A percentile compares a stretch with the other conserved stretches of the same genome.
These are phyloP conservation scores for Prunus dulcis DNA, from an alignment of 306 rosid species.

Conservation along the genomic window DNA sequence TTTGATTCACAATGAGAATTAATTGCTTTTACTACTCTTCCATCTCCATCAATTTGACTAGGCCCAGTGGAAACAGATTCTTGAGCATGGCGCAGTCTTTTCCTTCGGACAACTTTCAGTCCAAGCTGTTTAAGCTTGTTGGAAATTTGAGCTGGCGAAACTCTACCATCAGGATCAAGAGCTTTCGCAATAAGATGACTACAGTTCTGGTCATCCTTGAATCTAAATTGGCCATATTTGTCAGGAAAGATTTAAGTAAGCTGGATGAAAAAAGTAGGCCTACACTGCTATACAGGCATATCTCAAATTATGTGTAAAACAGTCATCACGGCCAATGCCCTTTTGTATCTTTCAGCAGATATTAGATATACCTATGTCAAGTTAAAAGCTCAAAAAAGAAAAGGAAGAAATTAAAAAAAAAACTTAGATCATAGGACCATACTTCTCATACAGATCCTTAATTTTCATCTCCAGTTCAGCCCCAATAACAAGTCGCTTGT, in stretches of 20 bases:
- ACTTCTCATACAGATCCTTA: conserved; percentile 76
- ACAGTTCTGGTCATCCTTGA: conserved; percentile 65
- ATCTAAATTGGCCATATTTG: conserved; percentile 39
- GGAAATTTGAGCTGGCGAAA: conserved; percentile 67
- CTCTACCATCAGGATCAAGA: conserved; percentile 63
- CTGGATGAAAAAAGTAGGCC: conserved; percentile 5
- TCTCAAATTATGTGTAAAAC: background rate
- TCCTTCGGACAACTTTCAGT: conserved; percentile 46
- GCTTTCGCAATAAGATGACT: conserved; percentile 60
- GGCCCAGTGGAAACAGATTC: conserved; percentile 30
- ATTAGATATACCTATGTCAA: background rate
- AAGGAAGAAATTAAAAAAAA: background rate
- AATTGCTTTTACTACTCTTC: conserved; percentile 14
- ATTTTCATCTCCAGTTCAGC: conserved; percentile 60
- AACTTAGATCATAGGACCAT: conserved; percentile 24
- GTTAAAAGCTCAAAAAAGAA: background rate
- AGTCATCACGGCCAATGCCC: background rate
- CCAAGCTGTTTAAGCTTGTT: conserved; percentile 70
- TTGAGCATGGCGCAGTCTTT: conserved; percentile 30
- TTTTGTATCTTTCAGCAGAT: background rate
- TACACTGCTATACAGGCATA: background rate
- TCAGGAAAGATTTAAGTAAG: conserved; percentile 15
- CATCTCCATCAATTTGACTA: conserved; percentile 40
- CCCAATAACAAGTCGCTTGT: conserved; percentile 59
- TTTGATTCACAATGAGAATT: conserved; percentile 27